phyloP scores from a whole-genome alignment of 2,329 filamentous ascomycete species.

The Ramichloridium luteum region DNA sequence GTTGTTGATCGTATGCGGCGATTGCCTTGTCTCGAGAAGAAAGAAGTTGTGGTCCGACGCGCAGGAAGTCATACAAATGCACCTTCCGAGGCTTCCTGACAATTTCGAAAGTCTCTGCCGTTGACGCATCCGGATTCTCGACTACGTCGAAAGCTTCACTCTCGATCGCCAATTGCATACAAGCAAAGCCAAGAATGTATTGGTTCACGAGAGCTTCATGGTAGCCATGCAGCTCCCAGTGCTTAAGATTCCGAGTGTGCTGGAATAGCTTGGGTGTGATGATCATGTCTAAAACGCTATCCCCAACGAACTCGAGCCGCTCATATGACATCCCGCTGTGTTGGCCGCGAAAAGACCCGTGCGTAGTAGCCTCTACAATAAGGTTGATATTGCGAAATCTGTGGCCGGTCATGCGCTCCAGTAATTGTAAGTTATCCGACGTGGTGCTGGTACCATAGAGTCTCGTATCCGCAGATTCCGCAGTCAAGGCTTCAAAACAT shows the following conservation, averaged over 20 bases:
- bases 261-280: constrained; percentile 52
- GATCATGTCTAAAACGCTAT: constrained; percentile 70
- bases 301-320: constrained; percentile 77
- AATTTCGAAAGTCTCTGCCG: constrained; percentile 4
- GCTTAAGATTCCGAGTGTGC: constrained; percentile 35
- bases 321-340: constrained; percentile 49
- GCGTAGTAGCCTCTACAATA: constrained; percentile 69
- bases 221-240: constrained; percentile 60
- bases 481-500: constrained; percentile 8
- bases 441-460: constrained; percentile 9
- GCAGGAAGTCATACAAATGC: constrained; percentile 22
- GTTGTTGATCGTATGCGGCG: constrained; percentile 37
- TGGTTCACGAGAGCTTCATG: constrained; percentile 69
- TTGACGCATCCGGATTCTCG: constrained; percentile 3
- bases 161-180: constrained; percentile 44
- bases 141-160: constrained; percentile 23
- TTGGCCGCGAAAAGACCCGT: constrained; percentile 34
- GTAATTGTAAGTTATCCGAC: constrained; percentile 33
- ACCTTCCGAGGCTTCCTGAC: constrained; percentile 1
- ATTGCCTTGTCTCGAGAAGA: constrained; percentile 34
- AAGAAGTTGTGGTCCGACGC: constrained; percentile 31
- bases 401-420: constrained; percentile 61
- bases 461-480: constrained; percentile 39
- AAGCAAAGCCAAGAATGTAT: constrained; percentile 65
- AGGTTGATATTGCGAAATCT: constrained; percentile 55